Base-by-base conservation (phyloP, 768 basidiomycete genomes). In the Suillus ampliporus region DNA sequence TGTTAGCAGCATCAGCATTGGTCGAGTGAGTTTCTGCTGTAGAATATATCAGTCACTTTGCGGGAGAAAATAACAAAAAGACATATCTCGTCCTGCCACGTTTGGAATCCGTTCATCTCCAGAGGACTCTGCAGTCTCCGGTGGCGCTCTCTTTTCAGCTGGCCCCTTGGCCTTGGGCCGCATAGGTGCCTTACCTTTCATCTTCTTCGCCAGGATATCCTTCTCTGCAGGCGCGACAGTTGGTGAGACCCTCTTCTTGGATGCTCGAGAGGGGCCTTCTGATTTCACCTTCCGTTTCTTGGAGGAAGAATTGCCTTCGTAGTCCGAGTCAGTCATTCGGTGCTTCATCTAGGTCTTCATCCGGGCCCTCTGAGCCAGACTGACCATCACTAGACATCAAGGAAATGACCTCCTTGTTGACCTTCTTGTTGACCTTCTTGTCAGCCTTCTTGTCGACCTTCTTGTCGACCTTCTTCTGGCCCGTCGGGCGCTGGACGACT, bases 371-470 rank as follows among this genome's bases (percentile, higher is more conserved):
- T 46, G 44, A 46, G 44, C n/a, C 44, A 46, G 44, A 46, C 10
- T 0, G n/a, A 21, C n/a, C 4, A 46, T 46, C 44, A 46, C 44
- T 46, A 46, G 44, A 46, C 1, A 2, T 1, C 21, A 46, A 46
- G 44, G 43, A 43, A 43, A 46, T 46, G 44, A 46, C 44, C 44
- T 44, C 43, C n/a, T n/a, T n/a, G n/a, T n/a, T n/a, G n/a, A n/a
- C n/a, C n/a, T n/a, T n/a, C n/a, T n/a, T n/a, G n/a, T n/a, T n/a
- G n/a, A n/a, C n/a, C 41, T 43, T n/a, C 43, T 44, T 44, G 2
- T 43, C 19, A 3, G 10, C 41, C 41, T 43, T 43, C 41, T 19
- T 43, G n/a, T n/a, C n/a, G n/a, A n/a, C n/a, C n/a, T n/a, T n/a
- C n/a, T n/a, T n/a, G n/a, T n/a, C 35, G 11, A 38, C 37, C 37